phyloP scores from a whole-genome alignment of 179 eudicot species.

The Silene coronaria region DNA sequence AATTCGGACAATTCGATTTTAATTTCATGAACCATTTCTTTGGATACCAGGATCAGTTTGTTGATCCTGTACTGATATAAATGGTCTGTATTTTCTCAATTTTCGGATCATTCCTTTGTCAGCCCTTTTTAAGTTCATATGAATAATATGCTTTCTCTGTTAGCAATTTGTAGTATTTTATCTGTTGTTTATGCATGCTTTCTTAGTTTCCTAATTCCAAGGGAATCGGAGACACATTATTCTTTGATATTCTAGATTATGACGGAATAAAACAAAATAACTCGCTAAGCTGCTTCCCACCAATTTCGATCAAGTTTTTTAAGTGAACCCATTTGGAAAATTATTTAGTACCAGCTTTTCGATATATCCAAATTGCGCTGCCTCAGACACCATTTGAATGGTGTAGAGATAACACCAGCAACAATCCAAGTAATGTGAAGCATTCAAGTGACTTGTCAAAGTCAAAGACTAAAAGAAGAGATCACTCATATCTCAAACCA shows the following conservation, averaged over 20 bases:
- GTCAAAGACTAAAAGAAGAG: too few species aligned
- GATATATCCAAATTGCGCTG: background rate
- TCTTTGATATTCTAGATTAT: too few species aligned
- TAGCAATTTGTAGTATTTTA: background rate
- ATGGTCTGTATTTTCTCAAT: background rate
- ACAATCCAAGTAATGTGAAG: too few species aligned
- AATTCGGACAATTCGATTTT: too few species aligned
- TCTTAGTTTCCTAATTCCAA: background rate
- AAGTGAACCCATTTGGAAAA: background rate
- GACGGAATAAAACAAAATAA: background rate
- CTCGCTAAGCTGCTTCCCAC: background rate
- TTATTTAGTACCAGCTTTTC: background rate
- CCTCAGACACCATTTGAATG: background rate
- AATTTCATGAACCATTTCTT: background rate
- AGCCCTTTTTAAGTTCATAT: background rate
- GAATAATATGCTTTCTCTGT: background rate
- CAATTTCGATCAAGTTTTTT: background rate
- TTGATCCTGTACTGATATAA: background rate
- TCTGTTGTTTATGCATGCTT: too few species aligned
- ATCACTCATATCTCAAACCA: too few species aligned
- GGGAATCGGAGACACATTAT: too few species aligned
- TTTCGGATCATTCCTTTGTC: background rate
- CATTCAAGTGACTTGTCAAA: too few species aligned
- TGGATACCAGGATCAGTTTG: background rate
- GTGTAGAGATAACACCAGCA: too few species aligned